Evolutionary conservation across 495 filamentous ascomycete genomes (phyloP), one percentile per base, ranked within the genome.

Genomic region (Poronia punctata): DNA sequence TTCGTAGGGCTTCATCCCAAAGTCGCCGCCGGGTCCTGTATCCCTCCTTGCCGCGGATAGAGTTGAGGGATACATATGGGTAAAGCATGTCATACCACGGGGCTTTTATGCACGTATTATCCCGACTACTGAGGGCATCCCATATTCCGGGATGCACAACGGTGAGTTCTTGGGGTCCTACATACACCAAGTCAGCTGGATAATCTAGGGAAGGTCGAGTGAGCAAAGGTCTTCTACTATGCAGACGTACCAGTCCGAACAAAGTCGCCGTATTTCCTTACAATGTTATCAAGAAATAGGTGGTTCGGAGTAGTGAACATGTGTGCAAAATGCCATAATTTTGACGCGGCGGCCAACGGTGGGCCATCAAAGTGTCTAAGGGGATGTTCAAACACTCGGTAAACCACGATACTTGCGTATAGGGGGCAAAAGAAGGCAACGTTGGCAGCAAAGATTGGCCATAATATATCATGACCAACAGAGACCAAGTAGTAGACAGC

Each of bases 321-420:
- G 7, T 45, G 22, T 10, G 8, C 29, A n/a, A 45, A 15, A 14
- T 45, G 41, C 41, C 41, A 66, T n/a, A 65, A 44, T 7, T 56
- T 57, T 5, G 56, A 54, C 2, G 68, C 28, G 4, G 52, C 45
- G 17, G 64, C 61, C 1, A 47, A 8, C 6, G 43, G 27, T 8
- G 65, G 62, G 1, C 68, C 68, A 5, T 56, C 53, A 40, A 69
- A 69, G 3, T 39, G 33, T 26, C 57, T 49, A 9, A 70, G 43
- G 4, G 50, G 61, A 48, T 67, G 61, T 31, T 66, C 56, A 39
- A 57, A 66, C 10, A 53, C n/a, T 10, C 65, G 59, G 34, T 68
- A 68, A n/a, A 59, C 27, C n/a, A 46, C 32, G 21, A 70, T 60
- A 40, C 64, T 70, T 14, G 34, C 25, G 19, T 60, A 53, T 0